Percentiles rank a stretch among this genome's conserved stretches.
Evolutionary conservation across 2,329 filamentous ascomycete species (phyloP).

Genomic region (Hortaea werneckii): DNA sequence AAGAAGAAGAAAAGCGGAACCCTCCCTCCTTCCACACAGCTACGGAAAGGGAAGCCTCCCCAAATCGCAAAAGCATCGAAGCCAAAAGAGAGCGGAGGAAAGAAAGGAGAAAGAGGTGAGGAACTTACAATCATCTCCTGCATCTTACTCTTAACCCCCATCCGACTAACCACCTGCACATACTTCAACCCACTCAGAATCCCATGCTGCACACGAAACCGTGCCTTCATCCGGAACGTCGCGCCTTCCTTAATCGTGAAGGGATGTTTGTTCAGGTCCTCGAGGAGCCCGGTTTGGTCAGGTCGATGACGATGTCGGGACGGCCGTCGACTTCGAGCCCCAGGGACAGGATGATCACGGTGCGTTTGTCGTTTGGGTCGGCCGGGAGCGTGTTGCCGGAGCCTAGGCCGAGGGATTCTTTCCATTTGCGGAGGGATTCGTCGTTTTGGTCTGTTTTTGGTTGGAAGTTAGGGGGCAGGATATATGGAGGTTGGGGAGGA

Average conservation of each 20-base stretch:
- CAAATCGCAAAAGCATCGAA: not conserved
- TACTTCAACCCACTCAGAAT: constrained; percentile 94
- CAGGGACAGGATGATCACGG: constrained; percentile 86
- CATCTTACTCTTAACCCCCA: constrained; percentile 81
- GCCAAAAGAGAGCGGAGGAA: not conserved
- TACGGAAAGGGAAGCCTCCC: too few relatives aligned
- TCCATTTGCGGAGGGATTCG: constrained; percentile 94
- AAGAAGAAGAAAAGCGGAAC: not conserved
- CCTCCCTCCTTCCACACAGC: too few relatives aligned
- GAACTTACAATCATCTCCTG: constrained; percentile 87
- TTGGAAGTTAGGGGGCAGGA: too few relatives aligned
- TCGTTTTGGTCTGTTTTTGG: constrained; percentile 55
- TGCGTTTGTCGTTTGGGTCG: constrained; percentile 63
- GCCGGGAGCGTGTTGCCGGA: constrained; percentile 41
- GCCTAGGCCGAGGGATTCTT: constrained; percentile 83
- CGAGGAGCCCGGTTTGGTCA: constrained; percentile 65
- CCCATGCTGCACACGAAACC: constrained; percentile 94
- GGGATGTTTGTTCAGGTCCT: constrained; percentile 75
- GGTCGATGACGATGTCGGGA: constrained; percentile 76
- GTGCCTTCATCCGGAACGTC: constrained; percentile 86
- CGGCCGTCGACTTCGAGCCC: constrained; percentile 77
- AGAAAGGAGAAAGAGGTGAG: not conserved
- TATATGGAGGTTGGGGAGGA: not conserved
- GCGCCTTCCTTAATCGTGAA: constrained; percentile 97
- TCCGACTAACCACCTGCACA: constrained; percentile 84